Base-by-base conservation (phyloP, 176 grass and related monocot genomes). In the Ampelocalamus luodianensis region DNA sequence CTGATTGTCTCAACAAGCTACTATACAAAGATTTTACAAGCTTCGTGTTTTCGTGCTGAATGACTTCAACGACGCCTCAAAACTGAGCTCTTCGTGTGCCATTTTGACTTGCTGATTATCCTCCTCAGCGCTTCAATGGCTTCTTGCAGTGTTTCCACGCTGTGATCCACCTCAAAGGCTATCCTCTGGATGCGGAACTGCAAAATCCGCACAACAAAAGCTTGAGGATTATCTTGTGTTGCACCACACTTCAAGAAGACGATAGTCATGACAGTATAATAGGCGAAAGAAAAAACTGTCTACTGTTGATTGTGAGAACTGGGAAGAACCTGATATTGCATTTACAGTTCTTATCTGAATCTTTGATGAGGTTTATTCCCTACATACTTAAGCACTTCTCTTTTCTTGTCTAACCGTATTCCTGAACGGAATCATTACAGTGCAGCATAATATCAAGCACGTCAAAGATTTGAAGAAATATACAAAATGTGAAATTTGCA, bases 161-260 rank as follows among this genome's bases (percentile, higher is more conserved):
- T 73, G 79, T 74, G 69, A 45, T 90, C 90, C 45, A 89, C 78
- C 58, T 90, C 88, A 68, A 92, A 95, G 10, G 90, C 88, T 55
- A 95, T 60, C 75, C 93, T 95, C 83, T 92, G 93, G 54, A 95
- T 88, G 87, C 91, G 91, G 85, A 90, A 95, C 93, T 92, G 79
- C 44, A 76, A 50, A 60, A 84, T 6, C n/a, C 16, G 0, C 12
- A 45, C 23, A 65, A 49, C 2, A 84, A 59, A 12, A 72, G 17
- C 9, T 63, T 51, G 14, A 65, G 29, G 16, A 56, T 15, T 56
- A 65, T 38, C 5, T 60, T 17, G 8, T 6, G n/a, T 69, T 22
- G 63, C 53, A 43, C 26, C 24, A 12, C 10, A 3, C 64, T 43
- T 34, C 20, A 72, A 74, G 56, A 83, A 49, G 37, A 64, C 55